Evolutionary conservation across 129 eudicot species (phyloP), one percentile per base, ranked within the genome.

Genomic region (Tagetes erecta): DNA sequence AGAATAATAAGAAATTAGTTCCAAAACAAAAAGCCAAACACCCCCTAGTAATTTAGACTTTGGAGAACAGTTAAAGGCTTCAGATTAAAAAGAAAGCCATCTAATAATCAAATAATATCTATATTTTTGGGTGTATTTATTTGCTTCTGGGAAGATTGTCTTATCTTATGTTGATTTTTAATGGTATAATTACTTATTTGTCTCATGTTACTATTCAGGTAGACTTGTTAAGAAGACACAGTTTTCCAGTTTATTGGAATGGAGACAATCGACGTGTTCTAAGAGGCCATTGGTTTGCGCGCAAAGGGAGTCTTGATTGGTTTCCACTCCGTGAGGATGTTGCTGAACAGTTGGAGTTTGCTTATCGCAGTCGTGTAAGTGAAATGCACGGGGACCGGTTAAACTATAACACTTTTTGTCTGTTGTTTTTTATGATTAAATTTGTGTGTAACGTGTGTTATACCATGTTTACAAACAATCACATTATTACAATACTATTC

Each of bases 271-370:
- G 99, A 50, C 95, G 99, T 66, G 99, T 95, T 57, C 77, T 95
- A 64, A 84, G 99, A 82, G 99, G 99, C 79, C 99, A 95, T 65
- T 95, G 99, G 99, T 95, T 91, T 85, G 99, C 99, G 74, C 90
- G 90, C 58, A 95, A 83, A 82, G 96, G 93, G 71, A 93, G 87
- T 67, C 99, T 87, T 78, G 96, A 91, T 85, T 95, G 99, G 99
- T 89, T 91, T 80, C 99, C 99, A 76, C 77, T 95, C 33, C 92
- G 97, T 33, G 99, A 95, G 80, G 96, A 95, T 87, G 91, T 95
- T 77, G 81, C 97, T 75, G 99, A 95, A 84, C 99, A 95, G 75
- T 75, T 95, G 86, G 99, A 95, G 82, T 91, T 80, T 82, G 99
- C 99, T 73, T 95, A 91, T 71, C 86, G 90, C 63, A 70, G 91